Evolutionary conservation across 192 early-diverging fungal genomes (phyloP), one percentile per base, ranked within the genome.

Genomic region (Paraglomus brasilianum): DNA sequence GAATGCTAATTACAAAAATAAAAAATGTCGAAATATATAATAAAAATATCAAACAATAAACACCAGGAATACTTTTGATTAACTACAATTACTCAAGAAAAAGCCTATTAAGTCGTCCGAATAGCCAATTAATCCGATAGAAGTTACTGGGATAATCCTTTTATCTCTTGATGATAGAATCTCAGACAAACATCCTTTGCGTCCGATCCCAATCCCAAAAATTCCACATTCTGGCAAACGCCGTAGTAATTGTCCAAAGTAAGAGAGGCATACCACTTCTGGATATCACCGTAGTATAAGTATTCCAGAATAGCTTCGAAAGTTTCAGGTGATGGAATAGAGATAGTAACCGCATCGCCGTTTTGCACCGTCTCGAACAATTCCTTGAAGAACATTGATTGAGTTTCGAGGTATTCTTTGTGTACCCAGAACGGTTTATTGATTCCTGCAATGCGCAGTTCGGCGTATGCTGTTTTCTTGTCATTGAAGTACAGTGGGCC

Each of bases 331-430:
- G 65, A 67, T 8, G 65, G 65, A n/a, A 67, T 8, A n/a, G 40
- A 38, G 8, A 67, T 67, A 5, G 65, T 67, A 19, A 67, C 45
- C 3, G 22, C 14, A 67, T 67, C 65, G 0, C 65, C 65, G 43
- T 51, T 40, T 24, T 19, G 17, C 14, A 67, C 49, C 11, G 50
- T 67, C 43, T 67, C 13, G 9, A 67, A 41, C 11, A 51, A 8
- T 67, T 67, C 65, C 39, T 40, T 38, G 53, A 67, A 67, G 65
- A 67, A 67, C 15, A 52, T n/a, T 15, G 65, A 67, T 21, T 67
- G 65, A 22, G 53, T n/a, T 7, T 42, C 65, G 8, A 67, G 41
- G 45, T 67, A 67, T 67, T 67, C 65, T 53, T 67, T 44, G 38
- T 67, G 65, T 9, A 67, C 4, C 24, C 38, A 67, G n/a, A 67